Evolutionary conservation across 129 eudicot species (phyloP), one percentile per base, ranked within the genome.

Genomic region (Gnaphalium uliginosum): DNA sequence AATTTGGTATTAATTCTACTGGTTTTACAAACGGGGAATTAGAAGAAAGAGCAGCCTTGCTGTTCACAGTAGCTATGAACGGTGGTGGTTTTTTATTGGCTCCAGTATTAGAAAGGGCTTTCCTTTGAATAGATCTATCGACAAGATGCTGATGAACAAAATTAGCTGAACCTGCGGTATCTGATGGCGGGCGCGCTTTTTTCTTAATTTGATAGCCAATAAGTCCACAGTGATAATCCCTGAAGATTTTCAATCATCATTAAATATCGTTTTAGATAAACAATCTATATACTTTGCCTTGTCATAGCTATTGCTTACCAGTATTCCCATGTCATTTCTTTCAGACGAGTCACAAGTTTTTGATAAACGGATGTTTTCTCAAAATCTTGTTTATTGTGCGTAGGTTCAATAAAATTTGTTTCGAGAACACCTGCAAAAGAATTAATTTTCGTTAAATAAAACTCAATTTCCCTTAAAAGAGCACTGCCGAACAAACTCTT

Each of bases 211-310:
- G 85, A 80, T 94, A 94, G 27, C 98, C 98, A 24, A 94, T 81
- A 30, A 88, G 86, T 73, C 96, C 97, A 41, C 98, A 94, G 66
- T 94, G 98, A 74, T 82, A 87, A 78, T 94, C 98, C 98, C 98
- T 94, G 56, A 76, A 87, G 85, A 85, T 80, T 35, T 76, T 68
- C 29, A 21, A 14, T 51, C 24, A 66, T 32, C 46, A 54, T 86
- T 70, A 77, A 68, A 18, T 29, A n/a, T 46, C 63, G 19, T 54
- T 53, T 69, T 33, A 69, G 21, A 60, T 37, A 41, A 67, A 54
- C 27, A 27, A 78, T 41, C 24, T 33, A 58, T 30, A 77, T 68
- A 43, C 15, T 19, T 56, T 0, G 23, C 13, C 61, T 25, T 1
- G 4, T 57, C 56, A 8, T 66, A 35, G 18, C 32, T 67, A 23